A percentile compares a stretch with the other conserved stretches of the same genome.
Conservation (phyloP, 805 yeast genomes). For the Candida bentonensis region DNA sequence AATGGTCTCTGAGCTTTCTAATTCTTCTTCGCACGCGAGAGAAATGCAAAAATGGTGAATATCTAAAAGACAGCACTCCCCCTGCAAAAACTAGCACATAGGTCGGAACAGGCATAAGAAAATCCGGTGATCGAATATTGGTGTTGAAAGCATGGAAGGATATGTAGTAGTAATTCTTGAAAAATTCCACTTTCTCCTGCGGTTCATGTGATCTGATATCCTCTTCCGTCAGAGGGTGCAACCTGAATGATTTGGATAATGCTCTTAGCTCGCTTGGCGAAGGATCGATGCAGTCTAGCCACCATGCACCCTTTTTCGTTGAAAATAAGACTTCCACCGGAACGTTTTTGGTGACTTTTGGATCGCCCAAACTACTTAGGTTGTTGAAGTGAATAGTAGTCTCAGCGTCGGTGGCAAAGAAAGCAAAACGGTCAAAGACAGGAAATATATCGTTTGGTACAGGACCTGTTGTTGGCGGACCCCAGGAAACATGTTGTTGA, state of each 20-base stretch:
- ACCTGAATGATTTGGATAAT: conserved; percentile 84
- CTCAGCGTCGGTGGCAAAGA: background rate
- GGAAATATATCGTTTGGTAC: background rate
- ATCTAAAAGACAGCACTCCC: conserved; percentile 48
- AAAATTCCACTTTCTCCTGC: conserved; percentile 92
- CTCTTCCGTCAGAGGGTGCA: conserved; percentile 95
- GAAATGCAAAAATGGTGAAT: conserved; percentile 42
- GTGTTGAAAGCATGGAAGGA: conserved; percentile 94
- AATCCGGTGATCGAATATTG: conserved; percentile 70
- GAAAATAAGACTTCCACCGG: conserved; percentile 29
- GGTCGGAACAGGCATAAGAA: conserved; percentile 47
- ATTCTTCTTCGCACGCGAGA: conserved; percentile 51
- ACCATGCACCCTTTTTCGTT: conserved; percentile 74
- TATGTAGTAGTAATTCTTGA: conserved; percentile 81
- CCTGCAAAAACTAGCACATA: conserved; percentile 48
- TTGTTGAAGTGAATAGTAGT: background rate
- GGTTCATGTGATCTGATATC: conserved; percentile 94
- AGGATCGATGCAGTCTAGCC: conserved; percentile 91
- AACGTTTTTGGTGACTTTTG: background rate
- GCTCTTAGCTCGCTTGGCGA: conserved; percentile 91
- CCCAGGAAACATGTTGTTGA: no score
- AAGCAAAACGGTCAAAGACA: background rate
- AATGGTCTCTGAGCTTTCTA: conserved; percentile 48
- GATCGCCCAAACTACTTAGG: background rate
- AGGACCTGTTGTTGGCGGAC: no score